Evolutionary conservation across 1,284 basidiomycete species (phyloP).

Genomic region (Omphalotus olearius): DNA sequence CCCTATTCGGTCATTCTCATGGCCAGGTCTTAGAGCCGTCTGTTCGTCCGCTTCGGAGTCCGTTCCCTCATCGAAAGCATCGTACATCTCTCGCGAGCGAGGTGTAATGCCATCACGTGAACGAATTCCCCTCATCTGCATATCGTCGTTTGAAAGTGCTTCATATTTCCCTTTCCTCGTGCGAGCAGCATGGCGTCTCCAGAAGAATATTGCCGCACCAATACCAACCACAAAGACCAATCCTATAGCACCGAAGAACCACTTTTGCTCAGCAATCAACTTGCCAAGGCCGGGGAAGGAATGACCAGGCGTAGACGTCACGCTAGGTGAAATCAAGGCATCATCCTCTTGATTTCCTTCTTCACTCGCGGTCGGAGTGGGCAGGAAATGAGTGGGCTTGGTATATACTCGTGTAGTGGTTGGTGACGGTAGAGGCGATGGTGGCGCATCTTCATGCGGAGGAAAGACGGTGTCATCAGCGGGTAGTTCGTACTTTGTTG

Average conservation of each 20-base stretch:
- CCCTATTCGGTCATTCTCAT: too few relatives aligned
- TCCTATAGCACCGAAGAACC: constrained; percentile 80
- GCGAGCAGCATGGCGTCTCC: constrained; percentile 54
- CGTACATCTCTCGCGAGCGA: constrained; percentile 63
- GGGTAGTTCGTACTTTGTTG: constrained; percentile 62
- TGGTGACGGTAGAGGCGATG: constrained; percentile 32
- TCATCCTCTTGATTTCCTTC: constrained; percentile 11
- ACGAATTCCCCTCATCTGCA: constrained; percentile 65
- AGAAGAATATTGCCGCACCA: constrained; percentile 57
- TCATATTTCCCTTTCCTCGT: constrained; percentile 57
- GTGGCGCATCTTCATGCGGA: constrained; percentile 35
- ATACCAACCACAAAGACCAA: constrained; percentile 69
- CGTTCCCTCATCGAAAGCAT: constrained; percentile 84
- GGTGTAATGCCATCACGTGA: too few relatives aligned
- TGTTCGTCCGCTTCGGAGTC: constrained; percentile 55
- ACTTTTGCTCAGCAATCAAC: constrained; percentile 72
- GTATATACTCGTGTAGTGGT: constrained; percentile 50
- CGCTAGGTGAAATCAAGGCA: constrained; percentile 27
- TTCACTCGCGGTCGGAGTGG: constrained; percentile 40
- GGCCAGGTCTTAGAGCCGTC: neutral
- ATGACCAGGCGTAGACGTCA: constrained; percentile 19
- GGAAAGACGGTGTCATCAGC: constrained; percentile 53
- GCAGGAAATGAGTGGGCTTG: constrained; percentile 86
- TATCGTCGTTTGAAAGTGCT: constrained; percentile 70
- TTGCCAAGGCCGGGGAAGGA: constrained; percentile 4